phyloP scores from a whole-genome alignment of 2,329 filamentous ascomycete species.

The Ceratocystis lukuohia region DNA sequence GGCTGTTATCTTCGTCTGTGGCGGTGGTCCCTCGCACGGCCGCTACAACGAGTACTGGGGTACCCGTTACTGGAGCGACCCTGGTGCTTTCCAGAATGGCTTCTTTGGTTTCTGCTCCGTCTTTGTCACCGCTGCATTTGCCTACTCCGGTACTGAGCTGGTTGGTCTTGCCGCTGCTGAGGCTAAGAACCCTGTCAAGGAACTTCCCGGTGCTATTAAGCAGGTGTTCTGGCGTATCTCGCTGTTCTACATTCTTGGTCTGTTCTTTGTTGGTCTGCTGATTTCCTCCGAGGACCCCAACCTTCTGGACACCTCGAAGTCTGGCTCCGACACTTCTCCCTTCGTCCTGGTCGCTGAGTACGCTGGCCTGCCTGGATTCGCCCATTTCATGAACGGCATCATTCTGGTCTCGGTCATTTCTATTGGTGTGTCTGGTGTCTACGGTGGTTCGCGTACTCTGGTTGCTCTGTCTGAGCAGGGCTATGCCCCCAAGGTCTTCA shows the following conservation, averaged over 20 bases:
- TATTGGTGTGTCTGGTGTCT: conserved; percentile 41
- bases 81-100: conserved; percentile 49
- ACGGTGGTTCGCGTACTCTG: conserved; percentile 42
- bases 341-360: conserved; percentile 39
- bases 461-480: conserved; percentile 42
- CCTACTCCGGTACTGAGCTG: conserved; percentile 54
- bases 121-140: conserved; percentile 57
- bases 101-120: conserved; percentile 57
- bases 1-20: conserved; percentile 42
- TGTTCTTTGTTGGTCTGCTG: conserved; percentile 37
- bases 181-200: conserved; percentile 51
- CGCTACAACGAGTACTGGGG: conserved; percentile 33
- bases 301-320: conserved; percentile 30
- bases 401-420: conserved; percentile 42
- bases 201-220: conserved; percentile 66
- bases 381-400: conserved; percentile 40
- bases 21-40: conserved; percentile 39
- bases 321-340: conserved; percentile 31
- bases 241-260: conserved; percentile 37
- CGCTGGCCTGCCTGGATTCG: conserved; percentile 35
- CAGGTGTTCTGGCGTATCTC: conserved; percentile 49
- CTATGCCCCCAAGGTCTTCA: conserved; percentile 41
- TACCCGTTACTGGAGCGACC: conserved; percentile 31
- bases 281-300: conserved; percentile 31
- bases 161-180: conserved; percentile 60